Conservation (phyloP, 805 yeast genomes). For the Zygotorulaspora florentina region DNA sequence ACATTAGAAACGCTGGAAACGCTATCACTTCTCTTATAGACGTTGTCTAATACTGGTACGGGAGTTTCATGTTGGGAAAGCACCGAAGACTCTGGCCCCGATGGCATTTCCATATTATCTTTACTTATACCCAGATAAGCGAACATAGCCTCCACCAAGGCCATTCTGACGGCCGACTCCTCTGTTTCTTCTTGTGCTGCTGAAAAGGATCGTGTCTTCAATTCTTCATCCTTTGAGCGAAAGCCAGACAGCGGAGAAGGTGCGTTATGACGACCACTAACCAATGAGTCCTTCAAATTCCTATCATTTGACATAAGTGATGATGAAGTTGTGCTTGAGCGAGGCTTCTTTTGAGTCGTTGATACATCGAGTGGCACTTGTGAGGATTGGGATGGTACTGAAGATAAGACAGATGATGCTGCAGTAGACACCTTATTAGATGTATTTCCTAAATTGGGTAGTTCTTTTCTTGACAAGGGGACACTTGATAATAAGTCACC, state of each 20-base stretch:
- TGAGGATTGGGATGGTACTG: conserved; percentile 7
- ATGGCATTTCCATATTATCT: conserved; percentile 29
- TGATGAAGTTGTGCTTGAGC: conserved; percentile 6
- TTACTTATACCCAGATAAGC: conserved; percentile 59
- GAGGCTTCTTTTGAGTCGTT: background rate
- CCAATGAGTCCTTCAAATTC: background rate
- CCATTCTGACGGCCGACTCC: conserved; percentile 57
- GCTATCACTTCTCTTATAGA: conserved; percentile 4
- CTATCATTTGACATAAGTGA: conserved; percentile 4
- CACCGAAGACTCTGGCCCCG: conserved; percentile 4
- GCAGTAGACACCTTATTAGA: conserved; percentile 2
- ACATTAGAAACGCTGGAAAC: conserved; percentile 10
- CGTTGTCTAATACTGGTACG: background rate
- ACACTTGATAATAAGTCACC: conserved; percentile 83
- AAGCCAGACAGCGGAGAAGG: conserved; percentile 2
- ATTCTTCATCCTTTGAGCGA: conserved; percentile 17
- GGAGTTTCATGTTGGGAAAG: conserved; percentile 4
- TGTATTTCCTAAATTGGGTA: conserved; percentile 3
- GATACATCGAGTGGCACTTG: background rate
- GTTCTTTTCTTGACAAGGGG: conserved; percentile 50
- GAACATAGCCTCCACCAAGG: conserved; percentile 69
- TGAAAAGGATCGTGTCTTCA: conserved; percentile 38
- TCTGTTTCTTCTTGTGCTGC: conserved; percentile 68
- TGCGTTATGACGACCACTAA: background rate
- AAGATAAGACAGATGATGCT: conserved; percentile 6